Evolutionary conservation across 1,284 basidiomycete genomes (phyloP), one percentile per base, ranked within the genome.

Genomic region (Phylloboletellus chloephorus): DNA sequence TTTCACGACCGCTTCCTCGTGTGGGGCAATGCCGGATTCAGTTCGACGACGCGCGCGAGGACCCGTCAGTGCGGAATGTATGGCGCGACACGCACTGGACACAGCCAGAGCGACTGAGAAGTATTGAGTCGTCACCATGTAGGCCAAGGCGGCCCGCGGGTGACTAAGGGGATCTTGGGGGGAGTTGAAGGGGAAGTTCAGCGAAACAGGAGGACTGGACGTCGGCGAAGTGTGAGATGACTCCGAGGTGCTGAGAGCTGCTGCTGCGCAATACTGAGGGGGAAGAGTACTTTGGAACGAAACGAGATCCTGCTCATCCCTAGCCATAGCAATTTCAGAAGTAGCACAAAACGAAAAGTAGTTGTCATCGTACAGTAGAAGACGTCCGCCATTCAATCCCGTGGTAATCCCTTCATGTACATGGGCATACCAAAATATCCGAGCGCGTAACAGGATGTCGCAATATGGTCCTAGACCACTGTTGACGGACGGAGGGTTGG

Each of bases 351-450:
- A 37, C 29, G 31, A 12, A 19, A 26, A 34, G 24, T 19, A 12
- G 26, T n/a, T 29, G 20, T 26, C 12, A 13, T 57, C 85, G 53
- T 66, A 86, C 85, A 88, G 60, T 37, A 82, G 66, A 32, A 93
- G 70, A 25, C 85, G 79, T 7, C 86, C 83, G 22, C 91, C 90
- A 43, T 79, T 73, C 41, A 93, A 71, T 15, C 82, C 90, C 12
- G 78, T 84, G 0, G 78, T 79, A 20, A 91, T 74, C 25, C 87
- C 80, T 63, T 94, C 90, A 47, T 88, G 79, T 7, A 86, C 77
- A 51, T 89, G 78, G 3, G 83, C 78, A 52, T 85, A 92, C 87
- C 88, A 93, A 57, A 89, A 92, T 33, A 92, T 74, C 20, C 88
- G 73, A 2, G 86, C 78, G 16, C 85, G 77, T 19, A 85, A 69